A percentile compares a stretch with the other conserved stretches of the same genome.
Conservation (phyloP, 164 flowering plant species). For the Liquidambar formosana region DNA sequence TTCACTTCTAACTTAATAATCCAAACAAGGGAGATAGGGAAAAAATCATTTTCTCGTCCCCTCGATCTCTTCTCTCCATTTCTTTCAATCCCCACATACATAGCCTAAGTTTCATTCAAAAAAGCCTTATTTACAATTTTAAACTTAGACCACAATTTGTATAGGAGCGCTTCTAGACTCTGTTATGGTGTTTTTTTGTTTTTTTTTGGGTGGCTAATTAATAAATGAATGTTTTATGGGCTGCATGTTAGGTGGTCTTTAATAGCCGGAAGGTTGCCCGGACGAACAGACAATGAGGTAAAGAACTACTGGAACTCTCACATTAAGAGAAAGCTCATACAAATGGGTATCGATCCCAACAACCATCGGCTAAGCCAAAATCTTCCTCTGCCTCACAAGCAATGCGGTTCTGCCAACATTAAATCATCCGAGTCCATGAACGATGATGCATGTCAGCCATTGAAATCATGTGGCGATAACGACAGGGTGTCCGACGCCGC, state of each 20-base stretch:
- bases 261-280: conserved; percentile 71
- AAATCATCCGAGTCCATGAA: conserved; percentile 15
- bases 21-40: too few relatives aligned
- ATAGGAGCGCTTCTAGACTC: too few relatives aligned
- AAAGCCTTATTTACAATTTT: too few relatives aligned
- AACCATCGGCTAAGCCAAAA: conserved; percentile 37
- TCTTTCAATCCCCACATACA: too few relatives aligned
- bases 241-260: conserved; percentile 50
- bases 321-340: conserved; percentile 49
- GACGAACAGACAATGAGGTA: conserved; percentile 67
- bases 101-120: too few relatives aligned
- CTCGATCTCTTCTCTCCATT: too few relatives aligned
- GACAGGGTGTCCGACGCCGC: conserved; percentile 33
- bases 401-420: conserved; percentile 1
- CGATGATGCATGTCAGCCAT: neutral
- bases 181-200: too few relatives aligned
- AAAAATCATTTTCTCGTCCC: too few relatives aligned
- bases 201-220: neutral
- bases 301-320: conserved; percentile 76
- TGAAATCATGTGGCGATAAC: conserved; percentile 1
- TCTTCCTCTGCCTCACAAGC: conserved; percentile 5
- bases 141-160: too few relatives aligned
- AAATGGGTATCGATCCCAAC: conserved; percentile 61
- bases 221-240: too few relatives aligned
- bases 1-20: too few relatives aligned